These are phyloP conservation scores for Colletotrichum musicola DNA, from an alignment of 2,329 filamentous ascomycete species.

Conservation along the genomic window DNA sequence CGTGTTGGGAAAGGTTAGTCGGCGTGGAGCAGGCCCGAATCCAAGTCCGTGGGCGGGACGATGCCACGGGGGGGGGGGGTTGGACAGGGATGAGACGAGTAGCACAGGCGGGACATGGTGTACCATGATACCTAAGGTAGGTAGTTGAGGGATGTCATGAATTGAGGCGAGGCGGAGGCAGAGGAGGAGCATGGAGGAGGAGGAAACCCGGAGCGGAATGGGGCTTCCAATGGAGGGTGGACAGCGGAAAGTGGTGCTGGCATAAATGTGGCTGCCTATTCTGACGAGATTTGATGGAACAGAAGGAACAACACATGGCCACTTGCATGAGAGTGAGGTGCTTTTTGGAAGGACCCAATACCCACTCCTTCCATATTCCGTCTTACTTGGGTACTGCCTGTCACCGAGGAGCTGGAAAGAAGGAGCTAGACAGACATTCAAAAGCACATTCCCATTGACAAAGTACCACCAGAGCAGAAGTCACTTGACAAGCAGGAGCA, in stretches of 20 bases:
- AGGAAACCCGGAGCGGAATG: not conserved
- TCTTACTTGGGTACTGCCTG: not conserved
- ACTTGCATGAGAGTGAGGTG: not conserved
- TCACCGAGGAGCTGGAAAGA: not conserved
- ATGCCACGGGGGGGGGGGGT: not conserved
- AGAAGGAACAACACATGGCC: not conserved
- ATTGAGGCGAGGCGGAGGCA: no score
- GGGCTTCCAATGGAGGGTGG: not conserved
- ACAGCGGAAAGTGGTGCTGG: not conserved
- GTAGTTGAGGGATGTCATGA: no score
- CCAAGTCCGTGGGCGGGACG: slow-evolving; percentile 8
- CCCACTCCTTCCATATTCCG: not conserved
- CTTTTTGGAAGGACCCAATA: not conserved
- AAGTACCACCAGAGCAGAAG: not conserved
- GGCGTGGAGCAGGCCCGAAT: not conserved
- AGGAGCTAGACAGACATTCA: not conserved
- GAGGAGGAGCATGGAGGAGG: not conserved
- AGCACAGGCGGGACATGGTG: no score
- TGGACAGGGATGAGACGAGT: slow-evolving; percentile 16
- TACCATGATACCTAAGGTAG: no score
- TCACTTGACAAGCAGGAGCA: not conserved
- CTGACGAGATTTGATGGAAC: slow-evolving; percentile 2
- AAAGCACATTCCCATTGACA: not conserved
- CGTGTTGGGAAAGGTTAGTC: slow-evolving; percentile 18
- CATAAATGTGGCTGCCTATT: not conserved